Percentiles rank a stretch among this genome's conserved stretches.
These are phyloP conservation scores for Gleditsia sinensis DNA, from an alignment of 306 rosid species.

Conservation along the genomic window DNA sequence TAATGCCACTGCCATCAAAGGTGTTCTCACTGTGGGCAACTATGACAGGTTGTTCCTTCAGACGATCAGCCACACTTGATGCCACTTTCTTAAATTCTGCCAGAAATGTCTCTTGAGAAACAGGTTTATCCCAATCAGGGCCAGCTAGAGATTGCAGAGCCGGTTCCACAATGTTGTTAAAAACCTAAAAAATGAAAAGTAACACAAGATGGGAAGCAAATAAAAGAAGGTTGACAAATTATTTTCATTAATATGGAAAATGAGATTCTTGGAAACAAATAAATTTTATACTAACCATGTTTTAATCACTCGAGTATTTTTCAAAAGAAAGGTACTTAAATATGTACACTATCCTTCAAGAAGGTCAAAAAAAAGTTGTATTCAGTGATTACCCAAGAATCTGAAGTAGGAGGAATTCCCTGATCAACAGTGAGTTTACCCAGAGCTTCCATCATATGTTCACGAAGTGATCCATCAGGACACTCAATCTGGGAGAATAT, in stretches of 20 bases:
- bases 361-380: conserved; percentile 22
- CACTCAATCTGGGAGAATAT: conserved; percentile 54
- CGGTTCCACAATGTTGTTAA: conserved; percentile 69
- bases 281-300: neutral
- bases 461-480: conserved; percentile 50
- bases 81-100: conserved; percentile 74
- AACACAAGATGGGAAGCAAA: neutral
- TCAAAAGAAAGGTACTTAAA: neutral
- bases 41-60: conserved; percentile 73
- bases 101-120: conserved; percentile 69
- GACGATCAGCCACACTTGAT: conserved; percentile 53
- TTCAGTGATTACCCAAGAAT: conserved; percentile 75
- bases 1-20: conserved; percentile 79
- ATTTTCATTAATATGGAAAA: neutral
- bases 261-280: neutral
- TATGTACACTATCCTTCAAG: neutral
- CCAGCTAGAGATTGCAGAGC: conserved; percentile 52
- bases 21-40: conserved; percentile 91
- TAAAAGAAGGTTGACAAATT: neutral
- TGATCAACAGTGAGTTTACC: conserved; percentile 80
- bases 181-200: conserved; percentile 50
- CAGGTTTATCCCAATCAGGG: conserved; percentile 50
- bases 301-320: neutral
- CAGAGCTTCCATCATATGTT: conserved; percentile 65
- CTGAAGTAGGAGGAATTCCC: conserved; percentile 92